phyloP scores from a whole-genome alignment of 768 basidiomycete species.

The Rhodotorula kratochvilovae region DNA sequence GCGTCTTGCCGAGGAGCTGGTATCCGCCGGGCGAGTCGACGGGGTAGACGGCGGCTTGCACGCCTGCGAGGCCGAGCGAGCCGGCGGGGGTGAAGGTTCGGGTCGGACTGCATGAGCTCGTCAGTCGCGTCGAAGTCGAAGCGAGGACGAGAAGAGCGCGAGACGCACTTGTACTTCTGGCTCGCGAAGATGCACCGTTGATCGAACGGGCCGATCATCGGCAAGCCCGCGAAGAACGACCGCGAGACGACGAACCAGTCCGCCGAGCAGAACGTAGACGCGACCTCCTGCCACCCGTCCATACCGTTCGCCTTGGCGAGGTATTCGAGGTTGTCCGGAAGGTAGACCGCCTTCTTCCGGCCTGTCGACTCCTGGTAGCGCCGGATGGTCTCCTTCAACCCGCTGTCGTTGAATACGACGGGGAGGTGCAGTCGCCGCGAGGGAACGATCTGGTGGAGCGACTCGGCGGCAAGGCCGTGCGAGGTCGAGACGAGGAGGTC shows the following conservation, averaged over 20 bases:
- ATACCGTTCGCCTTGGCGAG: constrained; percentile 61
- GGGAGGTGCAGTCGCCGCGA: constrained; percentile 61
- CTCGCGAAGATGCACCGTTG: constrained; percentile 59
- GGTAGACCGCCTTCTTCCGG: constrained; percentile 60
- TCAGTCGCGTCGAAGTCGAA: not conserved
- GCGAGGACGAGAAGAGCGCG: no score
- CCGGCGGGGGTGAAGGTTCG: constrained; percentile 66
- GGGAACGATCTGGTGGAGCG: constrained; percentile 51
- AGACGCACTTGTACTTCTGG: constrained; percentile 63
- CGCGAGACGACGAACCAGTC: constrained; percentile 6
- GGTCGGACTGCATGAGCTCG: constrained; percentile 51
- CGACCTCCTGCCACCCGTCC: constrained; percentile 52
- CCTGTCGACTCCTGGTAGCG: constrained; percentile 57
- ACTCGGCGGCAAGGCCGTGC: constrained; percentile 12
- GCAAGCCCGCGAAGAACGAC: not conserved
- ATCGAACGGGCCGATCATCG: constrained; percentile 52
- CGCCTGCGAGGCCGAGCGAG: constrained; percentile 66
- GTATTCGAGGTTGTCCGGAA: constrained; percentile 67
- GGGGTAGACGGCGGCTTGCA: constrained; percentile 63
- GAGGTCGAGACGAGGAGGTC: constrained; percentile 46
- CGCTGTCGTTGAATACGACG: constrained; percentile 60
- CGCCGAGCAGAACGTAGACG: constrained; percentile 54
- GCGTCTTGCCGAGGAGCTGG: constrained; percentile 60
- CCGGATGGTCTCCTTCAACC: constrained; percentile 57
- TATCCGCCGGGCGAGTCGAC: constrained; percentile 57